Base-by-base conservation (phyloP, 345 rosid genomes). In the Raphanus raphanistrum region DNA sequence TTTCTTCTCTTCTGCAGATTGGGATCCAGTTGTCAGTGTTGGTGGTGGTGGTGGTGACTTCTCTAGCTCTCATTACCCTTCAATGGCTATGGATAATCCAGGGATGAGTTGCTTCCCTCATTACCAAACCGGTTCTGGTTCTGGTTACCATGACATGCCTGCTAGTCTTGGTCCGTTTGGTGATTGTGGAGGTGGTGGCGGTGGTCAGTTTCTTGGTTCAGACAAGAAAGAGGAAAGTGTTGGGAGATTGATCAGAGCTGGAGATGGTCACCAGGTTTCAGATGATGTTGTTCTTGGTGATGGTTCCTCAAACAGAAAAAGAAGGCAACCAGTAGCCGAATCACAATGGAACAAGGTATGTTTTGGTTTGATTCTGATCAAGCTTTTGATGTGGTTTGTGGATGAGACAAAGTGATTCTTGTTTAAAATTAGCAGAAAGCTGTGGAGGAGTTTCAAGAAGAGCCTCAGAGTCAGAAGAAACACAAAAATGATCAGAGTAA, bases 1-100 rank as follows among this genome's bases (percentile, higher is more conserved):
- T 72, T 92, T 87, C 85, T 90, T 86, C 82, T 80, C 86, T 83
- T 77, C 98, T 64, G 81, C 97, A 48, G 89, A 88, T 77, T 94
- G 98, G 98, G 97, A 92, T 85, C 87, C 92, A 21, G 72, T 86
- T 73, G 88, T 90, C 68, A 80, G 84, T 76, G 12, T 12, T 48
- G 54, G 54, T 48, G 88, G 81, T 45, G 57, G 65, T 71, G 58
- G 65, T 73, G 92, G 86, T 28, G 41, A 8, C 71, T 89, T 85
- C 78, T 73, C 85, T 16, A 83, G 76, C 77, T 86, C 90, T 21
- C 85, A 83, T 54, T 89, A 83, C 76, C 70, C 76, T 45, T 83
- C 92, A 67, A 76, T 82, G 84, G 71, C 76, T 8, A 76, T 86
- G 85, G 89, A 89, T 64, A 86, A 79, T 80, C 92, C 84, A 76